Evolutionary conservation across 805 yeast genomes (phyloP).

Genomic region (Ogataea methanolica): DNA sequence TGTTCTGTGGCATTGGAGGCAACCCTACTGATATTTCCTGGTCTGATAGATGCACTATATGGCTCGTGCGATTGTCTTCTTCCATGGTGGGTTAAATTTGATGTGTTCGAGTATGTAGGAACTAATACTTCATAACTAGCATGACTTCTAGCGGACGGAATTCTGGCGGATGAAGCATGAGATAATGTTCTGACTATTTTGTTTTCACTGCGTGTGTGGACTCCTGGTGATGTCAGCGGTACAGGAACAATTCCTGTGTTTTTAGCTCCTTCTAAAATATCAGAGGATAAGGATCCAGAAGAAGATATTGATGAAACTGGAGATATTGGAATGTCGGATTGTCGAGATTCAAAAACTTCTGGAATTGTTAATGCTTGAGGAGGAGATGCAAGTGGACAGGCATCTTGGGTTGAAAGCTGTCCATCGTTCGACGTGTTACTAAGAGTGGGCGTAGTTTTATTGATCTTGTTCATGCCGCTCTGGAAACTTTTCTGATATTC

Average conservation of each 20-base stretch:
- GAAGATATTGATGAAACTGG: slow-evolving; percentile 12
- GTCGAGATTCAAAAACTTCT: neutral
- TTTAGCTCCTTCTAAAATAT: neutral
- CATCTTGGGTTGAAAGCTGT: neutral
- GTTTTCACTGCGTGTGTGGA: neutral
- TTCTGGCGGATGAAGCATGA: slow-evolving; percentile 17
- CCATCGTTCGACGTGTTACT: too few species aligned
- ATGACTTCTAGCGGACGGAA: slow-evolving; percentile 29
- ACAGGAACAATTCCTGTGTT: slow-evolving; percentile 9
- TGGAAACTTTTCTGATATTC: too few species aligned
- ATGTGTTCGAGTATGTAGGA: neutral
- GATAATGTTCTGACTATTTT: slow-evolving; percentile 1
- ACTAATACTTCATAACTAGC: neutral
- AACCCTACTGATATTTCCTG: slow-evolving; percentile 4
- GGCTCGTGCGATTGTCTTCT: slow-evolving; percentile 1
- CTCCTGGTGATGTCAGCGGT: slow-evolving; percentile 6
- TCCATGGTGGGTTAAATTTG: neutral
- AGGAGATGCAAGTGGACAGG: neutral
- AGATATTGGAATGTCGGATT: slow-evolving; percentile 1
- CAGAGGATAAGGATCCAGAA: slow-evolving; percentile 11
- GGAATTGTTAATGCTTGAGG: neutral
- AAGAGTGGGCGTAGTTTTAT: too few species aligned
- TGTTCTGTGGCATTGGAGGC: slow-evolving; percentile 5
- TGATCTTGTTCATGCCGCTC: too few species aligned
- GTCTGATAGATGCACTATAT: slow-evolving; percentile 1